Percentiles rank a stretch among this genome's conserved stretches.
phyloP scores from a whole-genome alignment of 2,329 filamentous ascomycete species.

The Verticillium tricorpus region DNA sequence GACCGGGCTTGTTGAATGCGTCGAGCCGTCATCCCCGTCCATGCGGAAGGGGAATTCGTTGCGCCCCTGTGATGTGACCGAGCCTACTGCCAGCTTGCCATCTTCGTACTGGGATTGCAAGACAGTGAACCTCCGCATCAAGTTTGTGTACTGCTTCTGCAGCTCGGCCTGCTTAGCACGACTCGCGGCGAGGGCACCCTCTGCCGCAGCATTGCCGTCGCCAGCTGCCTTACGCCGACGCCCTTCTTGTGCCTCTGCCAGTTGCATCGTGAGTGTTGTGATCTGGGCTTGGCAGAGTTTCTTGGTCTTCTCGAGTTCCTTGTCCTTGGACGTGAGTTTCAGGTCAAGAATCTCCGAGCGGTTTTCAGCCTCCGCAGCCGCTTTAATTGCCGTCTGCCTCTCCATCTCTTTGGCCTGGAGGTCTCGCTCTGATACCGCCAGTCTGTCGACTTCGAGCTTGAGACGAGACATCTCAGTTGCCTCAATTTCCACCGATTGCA shows the following conservation, averaged over 20 bases:
- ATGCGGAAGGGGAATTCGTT: constrained; percentile 12
- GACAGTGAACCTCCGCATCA: constrained; percentile 47
- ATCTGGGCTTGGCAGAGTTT: constrained; percentile 45
- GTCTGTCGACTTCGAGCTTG: constrained; percentile 51
- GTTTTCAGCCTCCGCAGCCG: constrained; percentile 53
- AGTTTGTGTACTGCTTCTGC: constrained; percentile 44
- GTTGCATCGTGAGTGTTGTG: constrained; percentile 37
- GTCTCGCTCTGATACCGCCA: constrained; percentile 58
- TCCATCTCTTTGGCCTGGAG: constrained; percentile 61
- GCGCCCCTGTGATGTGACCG: constrained; percentile 10
- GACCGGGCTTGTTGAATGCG: constrained; percentile 29
- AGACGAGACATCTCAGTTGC: constrained; percentile 57
- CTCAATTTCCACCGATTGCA: constrained; percentile 58
- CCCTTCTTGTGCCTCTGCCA: constrained; percentile 33
- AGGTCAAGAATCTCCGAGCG: constrained; percentile 55
- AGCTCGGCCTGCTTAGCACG: constrained; percentile 49
- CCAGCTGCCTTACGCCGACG: constrained; percentile 16
- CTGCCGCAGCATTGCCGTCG: constrained; percentile 32
- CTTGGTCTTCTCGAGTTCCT: constrained; percentile 39
- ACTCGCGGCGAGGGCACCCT: constrained; percentile 44
- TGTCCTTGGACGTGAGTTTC: constrained; percentile 48
- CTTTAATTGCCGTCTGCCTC: constrained; percentile 51
- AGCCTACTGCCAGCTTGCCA: constrained; percentile 9
- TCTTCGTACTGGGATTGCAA: constrained; percentile 36
- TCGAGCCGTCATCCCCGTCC: constrained; percentile 14